Evolutionary conservation across 2,329 filamentous ascomycete species (phyloP).

Genomic region (Apiospora sp.): DNA sequence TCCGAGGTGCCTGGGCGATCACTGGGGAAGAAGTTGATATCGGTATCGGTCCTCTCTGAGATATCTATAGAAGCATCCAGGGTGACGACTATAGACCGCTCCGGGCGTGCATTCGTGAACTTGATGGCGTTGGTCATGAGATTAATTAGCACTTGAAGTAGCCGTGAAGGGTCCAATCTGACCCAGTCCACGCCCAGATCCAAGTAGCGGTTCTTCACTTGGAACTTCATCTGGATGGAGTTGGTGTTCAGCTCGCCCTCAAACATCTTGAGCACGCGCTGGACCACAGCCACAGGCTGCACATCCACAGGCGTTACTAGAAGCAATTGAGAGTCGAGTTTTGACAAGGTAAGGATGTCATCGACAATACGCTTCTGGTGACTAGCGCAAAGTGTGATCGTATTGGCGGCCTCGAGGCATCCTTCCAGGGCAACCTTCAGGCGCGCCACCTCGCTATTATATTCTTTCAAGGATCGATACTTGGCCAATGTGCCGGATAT

Average conservation of each 20-base stretch:
- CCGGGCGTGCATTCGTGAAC: slow-evolving; percentile 68
- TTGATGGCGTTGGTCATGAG: slow-evolving; percentile 74
- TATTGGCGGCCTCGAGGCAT: slow-evolving; percentile 79
- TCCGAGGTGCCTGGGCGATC: slow-evolving; percentile 52
- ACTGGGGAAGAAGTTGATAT: slow-evolving; percentile 56
- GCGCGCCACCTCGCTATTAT: slow-evolving; percentile 54
- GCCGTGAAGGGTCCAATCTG: slow-evolving; percentile 76
- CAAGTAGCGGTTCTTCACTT: slow-evolving; percentile 72
- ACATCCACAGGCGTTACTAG: slow-evolving; percentile 75
- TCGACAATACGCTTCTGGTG: slow-evolving; percentile 79
- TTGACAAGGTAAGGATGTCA: slow-evolving; percentile 71
- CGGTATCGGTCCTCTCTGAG: slow-evolving; percentile 48
- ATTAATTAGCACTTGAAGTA: slow-evolving; percentile 80
- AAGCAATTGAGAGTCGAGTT: slow-evolving; percentile 75
- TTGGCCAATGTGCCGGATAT: slow-evolving; percentile 62
- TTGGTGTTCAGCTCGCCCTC: slow-evolving; percentile 77
- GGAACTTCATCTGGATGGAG: slow-evolving; percentile 74
- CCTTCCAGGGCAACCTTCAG: slow-evolving; percentile 54
- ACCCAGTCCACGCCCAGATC: slow-evolving; percentile 74
- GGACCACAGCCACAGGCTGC: slow-evolving; percentile 72
- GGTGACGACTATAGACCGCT: slow-evolving; percentile 67
- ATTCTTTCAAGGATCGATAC: slow-evolving; percentile 46
- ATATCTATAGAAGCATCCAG: slow-evolving; percentile 69
- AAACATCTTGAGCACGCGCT: slow-evolving; percentile 79
- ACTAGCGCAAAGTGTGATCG: slow-evolving; percentile 80